These are phyloP conservation scores for Aspergillus leporis DNA, from an alignment of 495 filamentous ascomycete species.

Conservation along the genomic window DNA sequence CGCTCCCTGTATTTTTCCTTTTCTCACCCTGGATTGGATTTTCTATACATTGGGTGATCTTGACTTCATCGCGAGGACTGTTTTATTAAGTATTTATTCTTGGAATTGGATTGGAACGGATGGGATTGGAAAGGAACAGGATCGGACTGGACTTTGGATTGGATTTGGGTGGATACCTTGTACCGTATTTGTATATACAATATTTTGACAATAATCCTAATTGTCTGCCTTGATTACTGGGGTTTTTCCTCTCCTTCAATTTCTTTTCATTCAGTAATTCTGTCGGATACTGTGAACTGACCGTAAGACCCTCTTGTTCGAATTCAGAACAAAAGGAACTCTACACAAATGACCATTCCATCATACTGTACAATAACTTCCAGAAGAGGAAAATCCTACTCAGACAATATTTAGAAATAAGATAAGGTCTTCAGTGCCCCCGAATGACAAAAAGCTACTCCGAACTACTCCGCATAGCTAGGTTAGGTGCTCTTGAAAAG, in stretches of 20 bases:
- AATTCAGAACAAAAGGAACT: too few relatives aligned
- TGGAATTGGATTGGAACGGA: conserved; percentile 22
- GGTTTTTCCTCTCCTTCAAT: not conserved
- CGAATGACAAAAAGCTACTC: too few relatives aligned
- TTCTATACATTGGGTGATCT: not conserved
- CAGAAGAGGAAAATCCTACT: too few relatives aligned
- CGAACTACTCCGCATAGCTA: too few relatives aligned
- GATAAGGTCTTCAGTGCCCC: too few relatives aligned
- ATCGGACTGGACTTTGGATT: not conserved
- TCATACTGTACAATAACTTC: too few relatives aligned
- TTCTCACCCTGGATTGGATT: not conserved
- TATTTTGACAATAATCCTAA: conserved; percentile 2
- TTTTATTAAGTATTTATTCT: conserved; percentile 22
- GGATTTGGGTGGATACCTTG: conserved; percentile 9
- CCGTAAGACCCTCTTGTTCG: too few relatives aligned
- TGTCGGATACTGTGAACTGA: not conserved
- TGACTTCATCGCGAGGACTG: conserved; percentile 12
- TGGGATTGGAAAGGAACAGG: conserved; percentile 4
- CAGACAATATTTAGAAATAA: too few relatives aligned
- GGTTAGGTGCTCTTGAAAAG: too few relatives aligned
- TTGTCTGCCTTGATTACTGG: not conserved
- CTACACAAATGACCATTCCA: too few relatives aligned
- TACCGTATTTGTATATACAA: conserved; percentile 20
- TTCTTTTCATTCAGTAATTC: not conserved
- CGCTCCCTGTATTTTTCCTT: not conserved